phyloP scores from a whole-genome alignment of 345 rosid species.

The Acer campestre region DNA sequence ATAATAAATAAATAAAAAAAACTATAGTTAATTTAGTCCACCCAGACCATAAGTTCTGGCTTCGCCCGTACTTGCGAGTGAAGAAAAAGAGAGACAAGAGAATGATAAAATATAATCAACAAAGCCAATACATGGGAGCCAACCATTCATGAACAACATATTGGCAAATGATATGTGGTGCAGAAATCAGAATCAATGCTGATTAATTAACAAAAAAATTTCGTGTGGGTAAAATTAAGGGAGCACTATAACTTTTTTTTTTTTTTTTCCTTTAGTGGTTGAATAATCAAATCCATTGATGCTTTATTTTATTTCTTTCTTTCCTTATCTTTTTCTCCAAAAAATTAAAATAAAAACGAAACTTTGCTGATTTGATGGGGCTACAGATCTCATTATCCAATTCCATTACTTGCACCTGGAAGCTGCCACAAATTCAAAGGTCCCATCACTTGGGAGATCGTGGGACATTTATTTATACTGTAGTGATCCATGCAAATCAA shows the following conservation, averaged over 20 bases:
- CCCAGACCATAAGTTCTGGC: no score
- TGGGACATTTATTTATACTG: not conserved
- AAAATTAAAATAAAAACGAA: not conserved
- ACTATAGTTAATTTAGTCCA: no score
- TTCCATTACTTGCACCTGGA: conserved; percentile 34
- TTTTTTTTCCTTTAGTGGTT: not conserved
- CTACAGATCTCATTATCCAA: conserved; percentile 36
- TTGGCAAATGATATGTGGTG: not conserved
- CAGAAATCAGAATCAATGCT: not conserved
- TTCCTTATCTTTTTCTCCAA: not conserved
- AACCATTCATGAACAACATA: no score
- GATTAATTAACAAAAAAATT: not conserved
- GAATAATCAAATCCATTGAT: conserved; percentile 7
- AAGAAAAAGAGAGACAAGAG: conserved; percentile 24
- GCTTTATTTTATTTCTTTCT: not conserved
- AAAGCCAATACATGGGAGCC: not conserved
- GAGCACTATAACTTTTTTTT: not conserved
- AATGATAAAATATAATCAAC: not conserved
- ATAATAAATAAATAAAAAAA: no score
- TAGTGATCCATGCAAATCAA: conserved; percentile 2
- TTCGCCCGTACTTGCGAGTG: conserved; percentile 30
- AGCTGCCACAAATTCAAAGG: conserved; percentile 3
- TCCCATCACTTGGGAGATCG: conserved; percentile 23
- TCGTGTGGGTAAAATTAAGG: not conserved
- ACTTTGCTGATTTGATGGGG: conserved; percentile 41